Evolutionary conservation across 306 rosid genomes (phyloP).

Genomic region (Heteromeles arbutifolia): DNA sequence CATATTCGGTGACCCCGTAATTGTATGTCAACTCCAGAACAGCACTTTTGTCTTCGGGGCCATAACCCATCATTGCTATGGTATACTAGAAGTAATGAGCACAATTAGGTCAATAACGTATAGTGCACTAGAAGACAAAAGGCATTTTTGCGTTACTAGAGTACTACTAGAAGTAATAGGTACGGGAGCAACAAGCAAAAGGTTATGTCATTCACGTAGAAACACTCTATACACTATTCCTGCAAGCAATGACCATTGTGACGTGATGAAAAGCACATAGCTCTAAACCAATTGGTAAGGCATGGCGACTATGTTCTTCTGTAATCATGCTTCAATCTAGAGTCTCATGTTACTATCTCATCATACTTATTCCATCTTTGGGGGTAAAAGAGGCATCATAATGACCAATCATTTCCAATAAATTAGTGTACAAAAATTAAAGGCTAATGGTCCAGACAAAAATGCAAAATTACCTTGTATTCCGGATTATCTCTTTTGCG

Average conservation of each 20-base stretch:
- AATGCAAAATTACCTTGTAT: conserved; percentile 56
- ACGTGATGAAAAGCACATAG: neutral
- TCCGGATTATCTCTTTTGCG: conserved; percentile 77
- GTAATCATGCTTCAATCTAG: conserved; percentile 4
- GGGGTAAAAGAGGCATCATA: conserved; percentile 9
- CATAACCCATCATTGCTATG: conserved; percentile 75
- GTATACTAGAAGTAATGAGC: conserved; percentile 39
- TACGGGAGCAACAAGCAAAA: neutral
- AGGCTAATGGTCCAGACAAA: neutral
- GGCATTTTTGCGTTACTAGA: conserved; percentile 53
- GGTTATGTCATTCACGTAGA: conserved; percentile 7
- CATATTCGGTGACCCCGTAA: conserved; percentile 74
- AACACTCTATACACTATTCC: neutral
- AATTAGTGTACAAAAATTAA: neutral
- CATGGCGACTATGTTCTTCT: neutral
- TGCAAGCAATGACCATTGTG: neutral
- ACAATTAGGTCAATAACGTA: conserved; percentile 6
- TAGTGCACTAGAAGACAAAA: neutral
- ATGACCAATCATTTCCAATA: neutral
- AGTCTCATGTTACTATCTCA: conserved; percentile 8
- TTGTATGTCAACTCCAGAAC: conserved; percentile 88
- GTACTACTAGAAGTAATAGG: conserved; percentile 35
- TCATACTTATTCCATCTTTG: conserved; percentile 6
- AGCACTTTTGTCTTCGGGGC: conserved; percentile 76
- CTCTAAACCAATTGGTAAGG: neutral